A percentile compares a stretch with the other conserved stretches of the same genome.
These are phyloP conservation scores for Echium plantagineum DNA, from an alignment of 257 asterid genomes.

Conservation along the genomic window DNA sequence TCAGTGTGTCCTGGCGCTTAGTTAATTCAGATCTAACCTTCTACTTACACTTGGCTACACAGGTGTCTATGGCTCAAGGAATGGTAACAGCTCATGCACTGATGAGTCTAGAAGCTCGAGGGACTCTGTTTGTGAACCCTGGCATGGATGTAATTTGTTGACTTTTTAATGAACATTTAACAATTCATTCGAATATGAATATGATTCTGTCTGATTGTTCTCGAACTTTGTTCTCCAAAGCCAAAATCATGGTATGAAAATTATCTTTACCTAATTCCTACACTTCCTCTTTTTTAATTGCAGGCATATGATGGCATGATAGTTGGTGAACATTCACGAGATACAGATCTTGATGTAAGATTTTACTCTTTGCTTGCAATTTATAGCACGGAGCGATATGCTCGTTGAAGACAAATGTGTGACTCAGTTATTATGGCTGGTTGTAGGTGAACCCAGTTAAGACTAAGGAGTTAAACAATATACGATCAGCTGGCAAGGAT, in stretches of 20 bases:
- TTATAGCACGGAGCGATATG: background rate
- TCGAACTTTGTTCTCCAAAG: background rate
- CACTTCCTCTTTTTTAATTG: conserved; percentile 15
- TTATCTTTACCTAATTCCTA: background rate
- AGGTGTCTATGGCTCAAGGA: conserved; percentile 93
- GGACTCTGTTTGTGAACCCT: conserved; percentile 74
- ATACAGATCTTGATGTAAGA: conserved; percentile 93
- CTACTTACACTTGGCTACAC: conserved; percentile 19
- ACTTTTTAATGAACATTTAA: background rate
- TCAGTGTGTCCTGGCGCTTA: background rate
- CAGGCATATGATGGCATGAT: conserved; percentile 99
- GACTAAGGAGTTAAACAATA: conserved; percentile 71
- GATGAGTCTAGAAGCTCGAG: conserved; percentile 92
- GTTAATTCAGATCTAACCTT: background rate
- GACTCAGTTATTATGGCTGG: conserved; percentile 14
- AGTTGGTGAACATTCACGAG: conserved; percentile 95
- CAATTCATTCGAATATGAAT: background rate
- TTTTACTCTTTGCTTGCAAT: background rate
- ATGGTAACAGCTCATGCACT: conserved; percentile 79
- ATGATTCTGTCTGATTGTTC: background rate
- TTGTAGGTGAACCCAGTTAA: conserved; percentile 82
- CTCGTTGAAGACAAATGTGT: conserved; percentile 2
- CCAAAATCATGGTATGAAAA: background rate
- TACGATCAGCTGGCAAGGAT: conserved; percentile 84
- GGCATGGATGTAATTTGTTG: conserved; percentile 65